phyloP scores from a whole-genome alignment of 2,329 filamentous ascomycete genomes.

The Paecilomyces formosus region DNA sequence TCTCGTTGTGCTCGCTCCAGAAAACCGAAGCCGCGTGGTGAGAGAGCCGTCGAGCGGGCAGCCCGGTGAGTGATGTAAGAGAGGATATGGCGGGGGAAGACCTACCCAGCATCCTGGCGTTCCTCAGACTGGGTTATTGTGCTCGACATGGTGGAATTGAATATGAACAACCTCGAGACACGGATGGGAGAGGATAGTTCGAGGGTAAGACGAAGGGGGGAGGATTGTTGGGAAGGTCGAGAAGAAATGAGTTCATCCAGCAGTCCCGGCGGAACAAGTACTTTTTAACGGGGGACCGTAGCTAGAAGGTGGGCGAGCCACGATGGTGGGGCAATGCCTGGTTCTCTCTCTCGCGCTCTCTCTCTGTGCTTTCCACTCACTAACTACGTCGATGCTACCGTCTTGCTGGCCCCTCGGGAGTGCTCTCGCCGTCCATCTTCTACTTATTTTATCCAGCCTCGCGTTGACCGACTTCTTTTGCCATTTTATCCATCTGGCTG shows the following conservation, averaged over 20 bases:
- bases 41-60: not conserved
- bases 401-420: not conserved
- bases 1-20: not conserved
- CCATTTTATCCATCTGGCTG: not conserved
- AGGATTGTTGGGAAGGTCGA: slow-evolving; percentile 1
- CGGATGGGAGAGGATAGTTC: not conserved
- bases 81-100: slow-evolving; percentile 8
- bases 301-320: slow-evolving; percentile 3
- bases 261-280: slow-evolving; percentile 7
- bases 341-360: not conserved
- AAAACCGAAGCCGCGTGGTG: not conserved
- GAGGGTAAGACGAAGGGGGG: not conserved
- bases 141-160: slow-evolving; percentile 39
- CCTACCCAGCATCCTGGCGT: slow-evolving; percentile 46
- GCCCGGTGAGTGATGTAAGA: slow-evolving; percentile 29
- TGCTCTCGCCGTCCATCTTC: not conserved
- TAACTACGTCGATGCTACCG: slow-evolving; percentile 11
- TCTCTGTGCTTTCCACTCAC: slow-evolving; percentile 1
- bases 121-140: slow-evolving; percentile 45
- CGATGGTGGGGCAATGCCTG: slow-evolving; percentile 4
- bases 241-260: slow-evolving; percentile 7
- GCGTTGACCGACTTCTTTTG: not conserved
- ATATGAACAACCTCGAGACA: not conserved
- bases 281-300: slow-evolving; percentile 1
- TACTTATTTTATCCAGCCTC: not conserved